Conservation (phyloP, 2,329 filamentous ascomycete genomes). For the Lachnellula occidentalis region DNA sequence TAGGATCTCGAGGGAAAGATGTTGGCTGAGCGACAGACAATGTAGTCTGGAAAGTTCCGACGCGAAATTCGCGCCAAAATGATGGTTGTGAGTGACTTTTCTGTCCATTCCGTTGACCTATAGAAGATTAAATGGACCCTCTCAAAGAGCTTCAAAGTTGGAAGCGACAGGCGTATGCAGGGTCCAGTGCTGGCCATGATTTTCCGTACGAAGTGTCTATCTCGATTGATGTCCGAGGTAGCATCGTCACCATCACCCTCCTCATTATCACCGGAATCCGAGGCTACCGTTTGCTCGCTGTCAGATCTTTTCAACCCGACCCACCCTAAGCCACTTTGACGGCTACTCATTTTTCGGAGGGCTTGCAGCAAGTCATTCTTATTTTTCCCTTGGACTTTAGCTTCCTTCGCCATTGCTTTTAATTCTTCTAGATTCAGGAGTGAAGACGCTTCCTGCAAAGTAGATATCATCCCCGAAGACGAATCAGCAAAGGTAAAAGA, state of each 20-base stretch:
- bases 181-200: constrained; percentile 74
- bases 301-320: constrained; percentile 55
- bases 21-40: constrained; percentile 82
- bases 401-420: constrained; percentile 77
- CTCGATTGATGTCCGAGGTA: constrained; percentile 48
- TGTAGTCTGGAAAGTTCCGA: constrained; percentile 81
- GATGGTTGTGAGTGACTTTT: constrained; percentile 91
- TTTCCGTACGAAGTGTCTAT: constrained; percentile 69
- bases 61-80: constrained; percentile 87
- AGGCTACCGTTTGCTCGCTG: constrained; percentile 40
- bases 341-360: constrained; percentile 67
- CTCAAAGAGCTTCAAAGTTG: constrained; percentile 77
- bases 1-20: constrained; percentile 75
- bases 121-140: constrained; percentile 95
- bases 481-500: constrained; percentile 75
- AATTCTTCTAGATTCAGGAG: constrained; percentile 84
- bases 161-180: constrained; percentile 73
- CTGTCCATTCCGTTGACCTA: constrained; percentile 92
- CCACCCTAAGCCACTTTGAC: constrained; percentile 70
- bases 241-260: constrained; percentile 34
- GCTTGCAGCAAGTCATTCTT: constrained; percentile 74
- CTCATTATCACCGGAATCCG: constrained; percentile 43
- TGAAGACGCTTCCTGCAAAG: constrained; percentile 76
- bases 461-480: constrained; percentile 67
- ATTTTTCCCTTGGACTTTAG: constrained; percentile 80